Evolutionary conservation across 148 eudicot genomes (phyloP), one percentile per base, ranked within the genome.

Genomic region (Fagopyrum tataricum): DNA sequence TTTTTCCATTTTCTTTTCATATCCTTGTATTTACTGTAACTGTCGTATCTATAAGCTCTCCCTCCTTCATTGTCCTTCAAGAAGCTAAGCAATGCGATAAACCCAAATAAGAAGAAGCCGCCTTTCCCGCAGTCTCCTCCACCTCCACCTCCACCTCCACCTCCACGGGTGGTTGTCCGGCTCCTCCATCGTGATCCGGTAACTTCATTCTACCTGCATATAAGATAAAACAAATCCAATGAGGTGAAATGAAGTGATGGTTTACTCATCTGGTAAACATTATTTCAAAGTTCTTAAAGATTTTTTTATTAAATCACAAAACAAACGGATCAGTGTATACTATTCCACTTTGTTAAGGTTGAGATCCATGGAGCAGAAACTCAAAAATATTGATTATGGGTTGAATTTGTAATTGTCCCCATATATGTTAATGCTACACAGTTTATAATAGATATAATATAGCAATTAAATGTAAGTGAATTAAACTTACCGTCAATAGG

Each of bases 131-230:
- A 74, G 11, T 84, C 88, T 3, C 88, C 88, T 4, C 88, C 88
- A 1, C 88, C 88, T 7, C 88, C 88, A 1, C 88, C 88, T 1
- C 84, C 88, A 1, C 88, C 88, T 1, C 88, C 88, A 6, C 61
- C 84, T 26, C 44, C 88, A 73, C 83, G 17, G 83, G 83, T 41
- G 83, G 83, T 37, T 76, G 61, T 39, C 83, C 83, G 31, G 42
- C 21, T 64, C 88, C 90, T 58, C 88, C 88, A 79, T 87, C 86
- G 72, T 87, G 88, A 2, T 83, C 85, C 15, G 90, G 88, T 26
- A 88, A 81, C 72, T 87, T 84, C 71, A 80, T 85, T 74, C 82
- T 84, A n/a, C 37, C 37, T 31, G 37, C 37, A 31, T 31, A 31
- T 24, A 24, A 24, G 21, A 18, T 8, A 20, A 24, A 72, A 48